Evolutionary conservation across 371 early-diverging fungal genomes (phyloP), one percentile per base, ranked within the genome.

Genomic region (Umbelopsis sp.): DNA sequence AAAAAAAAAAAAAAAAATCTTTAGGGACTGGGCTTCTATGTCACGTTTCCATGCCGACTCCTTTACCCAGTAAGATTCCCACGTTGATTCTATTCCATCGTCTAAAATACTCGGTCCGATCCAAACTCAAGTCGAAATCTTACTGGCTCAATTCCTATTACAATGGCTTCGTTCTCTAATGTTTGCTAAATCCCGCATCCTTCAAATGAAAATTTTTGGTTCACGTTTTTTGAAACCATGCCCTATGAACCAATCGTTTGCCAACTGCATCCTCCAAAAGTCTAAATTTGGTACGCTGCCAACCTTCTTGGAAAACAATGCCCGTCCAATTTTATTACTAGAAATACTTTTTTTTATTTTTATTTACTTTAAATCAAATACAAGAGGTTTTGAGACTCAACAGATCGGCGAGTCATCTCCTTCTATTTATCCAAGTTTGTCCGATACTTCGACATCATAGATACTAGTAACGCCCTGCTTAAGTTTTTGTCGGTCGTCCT

Each of bases 391-490:
- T 41, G 7, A 41, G 41, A 41, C 41, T 41, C 41, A 41, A 41
- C 41, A 41, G 12, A 41, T 10, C 7, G 41, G 7, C 41, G 41
- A 41, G 41, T 41, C 12, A 41, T 12, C 41, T 41, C 41, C 41
- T 41, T 41, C 41, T 44, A 14, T 46, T 72, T 82, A 83, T 53
- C 83, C 83, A 70, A 83, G 63, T 72, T 73, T 70, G 51, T 77
- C 74, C 1, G 78, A 74, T 50, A 75, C 76, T 48, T 83, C 83
- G 52, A 83, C 68, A 65, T 80, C 73, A 29, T 77, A 79, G 35
- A 83, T 75, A 63, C 76, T 80, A 20, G 65, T 73, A 18, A 77
- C 76, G 29, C 72, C 71, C 8, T 66, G 20, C 18, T 63, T 64
- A n/a, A 53, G 18, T 44, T 68, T 80, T 5, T 66, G 32, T 50